Base-by-base conservation (phyloP, 2,329 filamentous ascomycete species). In the Claviceps digitariae region DNA sequence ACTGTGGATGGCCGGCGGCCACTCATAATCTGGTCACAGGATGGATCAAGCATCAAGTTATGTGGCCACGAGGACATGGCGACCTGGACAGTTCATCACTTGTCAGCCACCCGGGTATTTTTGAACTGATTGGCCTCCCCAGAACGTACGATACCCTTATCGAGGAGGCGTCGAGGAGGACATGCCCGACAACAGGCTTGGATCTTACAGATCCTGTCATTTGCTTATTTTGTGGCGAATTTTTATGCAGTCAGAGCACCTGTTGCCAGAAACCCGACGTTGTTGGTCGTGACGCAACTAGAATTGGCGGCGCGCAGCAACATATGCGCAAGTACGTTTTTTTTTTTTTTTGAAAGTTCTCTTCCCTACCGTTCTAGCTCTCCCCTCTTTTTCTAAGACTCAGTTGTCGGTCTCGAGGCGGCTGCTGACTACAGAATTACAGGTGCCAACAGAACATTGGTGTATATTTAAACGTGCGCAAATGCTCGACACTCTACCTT, bases 401-500 rank as follows among this genome's bases (percentile, higher is more conserved):
- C 23, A 6, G 15, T 3, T 13, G 36, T 36, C 9, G 25, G 10
- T n/a, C 45, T 45, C 17, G n/a, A n/a, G n/a, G 45, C 27, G 9
- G 17, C 36, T 48, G 44, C 48, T 54, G 20, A 51, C 31, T 17
- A 25, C 4, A 15, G 25, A 23, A 23, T 8, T 1, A 48, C 58
- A 94, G 88, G 62, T 97, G 91, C 67, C 90, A 93, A 64, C 81
- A 83, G 57, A 90, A 89, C 61, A 83, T 95, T 48, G 93, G 93
- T n/a, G 74, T 96, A 36, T 97, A 94, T 72, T 85, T 98, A 67
- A 95, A 95, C 67, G 91, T 98, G 61, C 86, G 93, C 60, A 97
- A 97, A 72, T 97, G 94, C 72, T 88, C 86, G 60, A 83, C 95
- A 43, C 81, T 95, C 56, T 95, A 95, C 67, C 74, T 95, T 53